phyloP scores from a whole-genome alignment of 208 protist genomes.

The Trypanosoma vivax region DNA sequence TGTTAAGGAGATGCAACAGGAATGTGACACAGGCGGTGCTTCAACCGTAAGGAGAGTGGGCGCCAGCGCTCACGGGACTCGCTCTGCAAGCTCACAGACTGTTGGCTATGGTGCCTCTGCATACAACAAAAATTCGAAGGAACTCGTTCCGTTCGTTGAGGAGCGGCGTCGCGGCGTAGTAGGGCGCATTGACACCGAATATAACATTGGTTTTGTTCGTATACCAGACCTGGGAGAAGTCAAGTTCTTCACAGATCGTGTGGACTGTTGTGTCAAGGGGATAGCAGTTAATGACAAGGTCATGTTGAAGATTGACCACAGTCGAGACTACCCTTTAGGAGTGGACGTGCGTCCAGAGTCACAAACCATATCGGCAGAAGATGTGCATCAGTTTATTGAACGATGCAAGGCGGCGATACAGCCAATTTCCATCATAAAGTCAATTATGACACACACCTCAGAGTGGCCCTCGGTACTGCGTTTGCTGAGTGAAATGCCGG shows the following conservation, averaged over 20 bases:
- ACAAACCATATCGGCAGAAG: constrained; percentile 45
- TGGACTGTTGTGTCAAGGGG: constrained; percentile 73
- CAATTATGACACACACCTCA: constrained; percentile 66
- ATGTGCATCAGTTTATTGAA: constrained; percentile 60
- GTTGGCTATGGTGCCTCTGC: no score
- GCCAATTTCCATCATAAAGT: constrained; percentile 64
- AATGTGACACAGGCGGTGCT: background rate
- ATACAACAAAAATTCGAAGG: background rate
- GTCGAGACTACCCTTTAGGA: constrained; percentile 72
- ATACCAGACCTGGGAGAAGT: constrained; percentile 64
- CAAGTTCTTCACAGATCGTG: constrained; percentile 79
- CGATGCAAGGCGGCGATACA: constrained; percentile 41
- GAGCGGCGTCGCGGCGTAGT: constrained; percentile 70
- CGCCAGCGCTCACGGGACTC: background rate
- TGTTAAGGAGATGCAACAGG: constrained; percentile 52
- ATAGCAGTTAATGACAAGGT: constrained; percentile 62
- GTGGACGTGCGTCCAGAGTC: constrained; percentile 74
- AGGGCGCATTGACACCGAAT: constrained; percentile 53
- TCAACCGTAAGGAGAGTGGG: background rate
- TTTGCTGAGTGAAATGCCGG: constrained; percentile 22
- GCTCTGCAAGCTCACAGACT: no score
- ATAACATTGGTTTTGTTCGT: constrained; percentile 72
- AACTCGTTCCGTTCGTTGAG: constrained; percentile 46
- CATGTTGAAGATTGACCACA: constrained; percentile 67
- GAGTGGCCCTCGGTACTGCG: constrained; percentile 77